Conservation (phyloP, 2,329 filamentous ascomycete species). For the Myriosclerotinia curreyana region DNA sequence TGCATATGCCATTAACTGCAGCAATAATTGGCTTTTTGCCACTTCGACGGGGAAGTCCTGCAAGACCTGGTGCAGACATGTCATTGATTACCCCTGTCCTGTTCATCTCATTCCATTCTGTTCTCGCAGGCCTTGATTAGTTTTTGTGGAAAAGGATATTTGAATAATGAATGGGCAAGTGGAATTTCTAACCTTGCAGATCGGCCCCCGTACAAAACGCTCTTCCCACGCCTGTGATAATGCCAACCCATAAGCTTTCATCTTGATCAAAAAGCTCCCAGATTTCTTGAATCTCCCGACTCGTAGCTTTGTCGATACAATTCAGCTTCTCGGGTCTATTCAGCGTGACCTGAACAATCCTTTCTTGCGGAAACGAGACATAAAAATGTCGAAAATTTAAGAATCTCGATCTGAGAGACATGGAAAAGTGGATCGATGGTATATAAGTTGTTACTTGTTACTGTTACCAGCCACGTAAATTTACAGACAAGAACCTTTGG, state of each 20-base stretch:
- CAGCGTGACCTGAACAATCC: conserved; percentile 57
- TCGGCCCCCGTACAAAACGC: conserved; percentile 67
- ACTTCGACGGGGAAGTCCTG: conserved; percentile 52
- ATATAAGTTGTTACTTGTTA: neutral
- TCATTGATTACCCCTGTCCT: conserved; percentile 26
- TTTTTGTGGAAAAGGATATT: conserved; percentile 33
- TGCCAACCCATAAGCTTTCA: conserved; percentile 56
- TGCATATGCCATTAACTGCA: conserved; percentile 69
- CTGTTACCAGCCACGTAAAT: conserved; percentile 14
- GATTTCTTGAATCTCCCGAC: conserved; percentile 44
- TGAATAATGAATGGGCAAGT: conserved; percentile 47
- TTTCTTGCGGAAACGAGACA: conserved; percentile 50
- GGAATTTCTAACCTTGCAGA: conserved; percentile 47
- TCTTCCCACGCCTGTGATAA: conserved; percentile 59
- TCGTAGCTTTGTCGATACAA: conserved; percentile 43
- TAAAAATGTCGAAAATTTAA: conserved; percentile 24
- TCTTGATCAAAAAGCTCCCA: conserved; percentile 61
- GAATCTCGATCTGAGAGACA: conserved; percentile 18
- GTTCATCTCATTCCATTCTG: conserved; percentile 51
- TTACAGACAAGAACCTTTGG: neutral
- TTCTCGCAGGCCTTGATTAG: conserved; percentile 6
- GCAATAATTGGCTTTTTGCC: conserved; percentile 72
- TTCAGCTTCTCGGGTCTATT: conserved; percentile 57
- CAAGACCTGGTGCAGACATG: conserved; percentile 36
- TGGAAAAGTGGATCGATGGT: neutral